Percentiles rank a stretch among this genome's conserved stretches.
Conservation (phyloP, 2,329 filamentous ascomycete species). For the Zarea fungicola region DNA sequence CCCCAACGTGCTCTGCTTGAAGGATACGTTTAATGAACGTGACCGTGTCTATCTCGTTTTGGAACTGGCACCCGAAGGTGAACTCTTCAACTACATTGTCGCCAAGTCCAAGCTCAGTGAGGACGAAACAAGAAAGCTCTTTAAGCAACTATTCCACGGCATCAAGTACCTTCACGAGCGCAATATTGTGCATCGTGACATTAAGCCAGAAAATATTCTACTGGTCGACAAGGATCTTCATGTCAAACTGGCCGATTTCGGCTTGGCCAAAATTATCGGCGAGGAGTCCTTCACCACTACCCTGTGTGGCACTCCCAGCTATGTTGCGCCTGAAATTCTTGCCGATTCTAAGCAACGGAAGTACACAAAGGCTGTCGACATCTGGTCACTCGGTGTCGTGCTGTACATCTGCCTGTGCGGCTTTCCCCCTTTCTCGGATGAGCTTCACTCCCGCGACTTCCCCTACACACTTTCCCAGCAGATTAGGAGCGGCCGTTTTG, state of each 20-base stretch:
- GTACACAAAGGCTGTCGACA: slow-evolving; percentile 91
- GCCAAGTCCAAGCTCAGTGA: slow-evolving; percentile 85
- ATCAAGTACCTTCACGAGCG: slow-evolving; percentile 96
- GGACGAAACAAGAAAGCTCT: slow-evolving; percentile 77
- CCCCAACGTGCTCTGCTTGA: slow-evolving; percentile 85
- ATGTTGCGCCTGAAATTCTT: slow-evolving; percentile 93
- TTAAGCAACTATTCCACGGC: slow-evolving; percentile 85
- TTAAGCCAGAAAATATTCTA: slow-evolving; percentile 95
- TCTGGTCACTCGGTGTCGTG: slow-evolving; percentile 97
- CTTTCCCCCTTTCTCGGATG: slow-evolving; percentile 95
- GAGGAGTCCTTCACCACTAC: slow-evolving; percentile 98
- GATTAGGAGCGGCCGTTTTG: slow-evolving; percentile 82
- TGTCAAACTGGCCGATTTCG: slow-evolving; percentile 94
- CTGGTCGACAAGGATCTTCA: slow-evolving; percentile 77
- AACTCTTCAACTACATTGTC: slow-evolving; percentile 93
- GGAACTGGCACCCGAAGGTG: slow-evolving; percentile 86
- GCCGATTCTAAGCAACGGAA: slow-evolving; percentile 74
- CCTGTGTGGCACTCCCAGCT: slow-evolving; percentile 91
- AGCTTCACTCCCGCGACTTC: slow-evolving; percentile 74
- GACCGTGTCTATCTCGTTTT: slow-evolving; percentile 88
- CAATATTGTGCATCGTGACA: slow-evolving; percentile 94
- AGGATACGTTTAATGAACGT: slow-evolving; percentile 88
- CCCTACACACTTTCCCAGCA: slow-evolving; percentile 85
- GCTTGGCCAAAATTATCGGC: slow-evolving; percentile 95
- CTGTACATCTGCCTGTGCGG: slow-evolving; percentile 96